Base-by-base conservation (phyloP, 1,139 yeast genomes). In the Pneumocystis canis region DNA sequence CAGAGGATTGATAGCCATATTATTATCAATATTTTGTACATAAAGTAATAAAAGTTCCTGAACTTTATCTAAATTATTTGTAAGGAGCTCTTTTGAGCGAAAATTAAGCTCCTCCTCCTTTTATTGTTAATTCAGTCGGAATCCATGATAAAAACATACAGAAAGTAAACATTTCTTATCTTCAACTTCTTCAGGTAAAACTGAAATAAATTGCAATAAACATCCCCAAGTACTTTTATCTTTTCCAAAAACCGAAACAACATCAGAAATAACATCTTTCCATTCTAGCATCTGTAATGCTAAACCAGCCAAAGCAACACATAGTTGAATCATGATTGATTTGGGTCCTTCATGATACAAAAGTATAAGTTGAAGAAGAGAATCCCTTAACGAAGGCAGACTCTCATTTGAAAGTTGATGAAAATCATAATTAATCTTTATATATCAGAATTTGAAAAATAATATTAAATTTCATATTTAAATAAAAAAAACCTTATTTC, bases 181-280 rank as follows among this genome's bases (percentile, higher is more conserved):
- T 61, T 84, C 76, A 61, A 92, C 80, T 73, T 94, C 98, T 72
- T 94, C 97, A 0, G 99, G 98, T 64, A 94, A 76, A 61, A 92
- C 84, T 71, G 84, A 84, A 66, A 94, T 79, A 70, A 90, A 89
- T 70, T 88, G 95, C 66, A 94, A 77, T 61, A 87, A 71, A 28
- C 70, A 68, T 14, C 69, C 66, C 20, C 67, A 66, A 64, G 75
- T 70, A 61, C 74, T 71, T 66, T 73, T 65, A 65, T 67, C 69
- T 32, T 65, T 69, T 14, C 82, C 81, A 66, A 87, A 76, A 58
- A 77, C 75, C 4, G 77, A 67, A 18, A 84, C 79, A 66, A 89
- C 80, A 68, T 92, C 97, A 20, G 76, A 78, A 28, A 89, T 73
- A 0, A 95, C 89, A 65, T 82, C 77, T 20, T 75, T 71, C 98